phyloP scores from a whole-genome alignment of 805 yeast species.

The Candida hungchunana region DNA sequence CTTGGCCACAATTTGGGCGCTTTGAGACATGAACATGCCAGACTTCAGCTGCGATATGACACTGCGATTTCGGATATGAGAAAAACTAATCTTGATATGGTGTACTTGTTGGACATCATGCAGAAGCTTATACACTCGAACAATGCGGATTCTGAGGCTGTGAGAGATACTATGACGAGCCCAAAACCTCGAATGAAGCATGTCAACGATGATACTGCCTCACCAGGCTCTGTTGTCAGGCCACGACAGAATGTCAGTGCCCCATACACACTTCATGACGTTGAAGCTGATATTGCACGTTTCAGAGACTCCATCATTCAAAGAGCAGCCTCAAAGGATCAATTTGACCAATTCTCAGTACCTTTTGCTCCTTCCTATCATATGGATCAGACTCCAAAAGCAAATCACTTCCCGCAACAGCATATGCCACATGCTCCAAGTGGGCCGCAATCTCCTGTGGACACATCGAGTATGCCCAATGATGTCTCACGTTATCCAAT shows the following conservation, averaged over 20 bases:
- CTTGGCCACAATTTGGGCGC: constrained; percentile 34
- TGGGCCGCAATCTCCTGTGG: constrained; percentile 14
- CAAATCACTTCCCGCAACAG: constrained; percentile 10
- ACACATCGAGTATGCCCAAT: constrained; percentile 3
- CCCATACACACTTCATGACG: constrained; percentile 14
- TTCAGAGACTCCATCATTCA: constrained; percentile 26
- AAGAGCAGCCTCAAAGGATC: constrained; percentile 24
- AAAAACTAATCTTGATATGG: constrained; percentile 48
- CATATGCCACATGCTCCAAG: constrained; percentile 3
- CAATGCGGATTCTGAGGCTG: constrained; percentile 13
- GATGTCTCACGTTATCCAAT: constrained; percentile 12
- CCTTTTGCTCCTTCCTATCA: constrained; percentile 26
- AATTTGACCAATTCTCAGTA: constrained; percentile 21
- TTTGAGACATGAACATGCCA: constrained; percentile 39
- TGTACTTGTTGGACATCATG: constrained; percentile 45
- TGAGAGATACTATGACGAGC: constrained; percentile 1
- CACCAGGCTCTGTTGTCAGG: constrained; percentile 18
- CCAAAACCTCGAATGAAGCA: constrained; percentile 7
- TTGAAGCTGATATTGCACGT: constrained; percentile 22
- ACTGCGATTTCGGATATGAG: constrained; percentile 43
- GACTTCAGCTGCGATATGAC: constrained; percentile 43
- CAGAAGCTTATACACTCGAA: constrained; percentile 26
- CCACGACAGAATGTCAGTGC: not conserved
- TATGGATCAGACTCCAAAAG: constrained; percentile 11
- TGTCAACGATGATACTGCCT: constrained; percentile 10